These are phyloP conservation scores for Groenewaldozyma sp. DNA, from an alignment of 1,139 yeast genomes.

Conservation along the genomic window DNA sequence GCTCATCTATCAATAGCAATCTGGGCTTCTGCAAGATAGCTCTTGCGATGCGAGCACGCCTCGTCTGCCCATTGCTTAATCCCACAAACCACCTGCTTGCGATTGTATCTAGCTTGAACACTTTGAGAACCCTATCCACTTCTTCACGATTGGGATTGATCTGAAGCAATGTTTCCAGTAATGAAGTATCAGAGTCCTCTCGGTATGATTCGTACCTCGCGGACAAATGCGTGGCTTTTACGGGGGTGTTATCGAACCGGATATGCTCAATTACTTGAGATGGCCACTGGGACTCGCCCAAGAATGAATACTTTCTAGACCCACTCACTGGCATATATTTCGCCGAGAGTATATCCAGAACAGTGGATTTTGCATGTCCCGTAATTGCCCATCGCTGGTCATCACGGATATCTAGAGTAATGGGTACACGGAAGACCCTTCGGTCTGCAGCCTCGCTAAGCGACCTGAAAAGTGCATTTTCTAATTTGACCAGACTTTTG, in stretches of 20 bases:
- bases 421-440: constrained; percentile 20
- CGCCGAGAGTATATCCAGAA: constrained; percentile 38
- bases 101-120: constrained; percentile 48
- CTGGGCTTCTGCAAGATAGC: constrained; percentile 58
- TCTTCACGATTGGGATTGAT: constrained; percentile 22
- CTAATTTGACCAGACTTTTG: constrained; percentile 13
- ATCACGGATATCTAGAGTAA: constrained; percentile 25
- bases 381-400: constrained; percentile 43
- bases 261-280: constrained; percentile 42
- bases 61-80: constrained; percentile 84
- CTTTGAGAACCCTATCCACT: constrained; percentile 38
- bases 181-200: constrained; percentile 71
- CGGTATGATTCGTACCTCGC: constrained; percentile 84
- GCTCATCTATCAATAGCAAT: constrained; percentile 73
- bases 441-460: constrained; percentile 13
- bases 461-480: constrained; percentile 18
- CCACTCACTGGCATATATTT: constrained; percentile 43
- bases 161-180: constrained; percentile 48
- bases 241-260: constrained; percentile 56
- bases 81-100: constrained; percentile 74
- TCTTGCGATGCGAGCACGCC: constrained; percentile 80
- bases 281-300: constrained; percentile 37
- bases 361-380: constrained; percentile 39
- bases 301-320: constrained; percentile 46
- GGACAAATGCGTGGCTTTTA: constrained; percentile 61